phyloP scores from a whole-genome alignment of 1,139 yeast genomes.

The Yamadazyma aaseri region DNA sequence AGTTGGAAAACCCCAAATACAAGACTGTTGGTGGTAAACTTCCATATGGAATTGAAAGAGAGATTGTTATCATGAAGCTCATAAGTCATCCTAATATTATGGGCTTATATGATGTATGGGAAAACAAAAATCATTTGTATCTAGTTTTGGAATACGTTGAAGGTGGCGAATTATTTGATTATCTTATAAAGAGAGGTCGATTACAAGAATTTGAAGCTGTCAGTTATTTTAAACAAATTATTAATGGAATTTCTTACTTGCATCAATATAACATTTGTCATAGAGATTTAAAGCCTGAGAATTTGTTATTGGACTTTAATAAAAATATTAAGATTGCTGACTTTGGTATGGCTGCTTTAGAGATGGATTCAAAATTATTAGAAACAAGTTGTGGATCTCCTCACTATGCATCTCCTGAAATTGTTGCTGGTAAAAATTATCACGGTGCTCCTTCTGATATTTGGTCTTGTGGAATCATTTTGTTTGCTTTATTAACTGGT shows the following conservation, averaged over 20 bases:
- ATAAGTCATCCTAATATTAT: slow-evolving; percentile 91
- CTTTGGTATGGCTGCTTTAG: slow-evolving; percentile 99
- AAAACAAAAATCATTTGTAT: slow-evolving; percentile 88
- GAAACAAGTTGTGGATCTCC: slow-evolving; percentile 99
- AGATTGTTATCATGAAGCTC: slow-evolving; percentile 88
- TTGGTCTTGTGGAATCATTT: slow-evolving; percentile 97
- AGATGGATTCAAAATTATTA: slow-evolving; percentile 75
- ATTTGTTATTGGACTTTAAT: slow-evolving; percentile 79
- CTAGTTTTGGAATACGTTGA: slow-evolving; percentile 93
- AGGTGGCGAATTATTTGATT: slow-evolving; percentile 95
- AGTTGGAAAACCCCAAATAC: slow-evolving; percentile 55
- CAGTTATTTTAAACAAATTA: slow-evolving; percentile 86
- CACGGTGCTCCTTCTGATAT: slow-evolving; percentile 98
- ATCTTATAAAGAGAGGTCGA: slow-evolving; percentile 83
- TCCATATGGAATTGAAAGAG: slow-evolving; percentile 95
- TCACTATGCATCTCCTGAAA: slow-evolving; percentile 97
- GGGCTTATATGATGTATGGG: slow-evolving; percentile 99
- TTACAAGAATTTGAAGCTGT: slow-evolving; percentile 89
- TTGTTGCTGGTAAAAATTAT: slow-evolving; percentile 89
- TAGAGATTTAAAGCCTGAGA: slow-evolving; percentile 95
- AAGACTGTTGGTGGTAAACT: slow-evolving; percentile 46
- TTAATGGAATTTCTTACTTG: slow-evolving; percentile 88
- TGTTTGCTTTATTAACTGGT: slow-evolving; percentile 91
- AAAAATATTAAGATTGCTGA: slow-evolving; percentile 94
- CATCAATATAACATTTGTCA: slow-evolving; percentile 94